These are phyloP conservation scores for Sporothrix mexicana DNA, from an alignment of 2,329 filamentous ascomycete species.

Conservation along the genomic window DNA sequence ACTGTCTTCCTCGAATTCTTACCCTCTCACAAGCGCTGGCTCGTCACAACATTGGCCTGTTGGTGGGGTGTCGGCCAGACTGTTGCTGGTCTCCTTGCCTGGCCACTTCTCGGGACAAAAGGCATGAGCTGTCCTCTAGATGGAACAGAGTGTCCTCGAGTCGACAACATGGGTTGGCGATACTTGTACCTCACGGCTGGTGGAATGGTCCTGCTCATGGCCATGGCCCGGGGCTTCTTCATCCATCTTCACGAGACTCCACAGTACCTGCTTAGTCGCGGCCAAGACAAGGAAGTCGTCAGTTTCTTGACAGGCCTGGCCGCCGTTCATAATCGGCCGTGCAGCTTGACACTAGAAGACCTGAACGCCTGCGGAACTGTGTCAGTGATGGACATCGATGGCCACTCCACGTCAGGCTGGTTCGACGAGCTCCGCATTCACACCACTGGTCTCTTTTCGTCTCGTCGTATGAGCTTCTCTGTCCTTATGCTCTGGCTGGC, in stretches of 20 bases:
- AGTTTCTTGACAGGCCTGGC: not conserved
- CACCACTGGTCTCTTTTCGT: not conserved
- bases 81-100: not conserved
- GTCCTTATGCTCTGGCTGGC: not conserved
- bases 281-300: not conserved
- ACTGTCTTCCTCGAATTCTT: not conserved
- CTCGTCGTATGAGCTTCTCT: not conserved
- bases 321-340: not conserved
- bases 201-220: not conserved
- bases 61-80: slow-evolving; percentile 4
- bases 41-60: not conserved
- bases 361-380: not conserved
- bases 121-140: not conserved
- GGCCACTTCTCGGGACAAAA: not conserved
- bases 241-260: slow-evolving; percentile 2
- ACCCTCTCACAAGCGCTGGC: not conserved
- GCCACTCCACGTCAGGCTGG: not conserved
- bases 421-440: not conserved
- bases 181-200: not conserved
- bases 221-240: not conserved
- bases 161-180: not conserved
- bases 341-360: not conserved
- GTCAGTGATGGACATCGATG: too few relatives aligned
- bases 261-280: not conserved
- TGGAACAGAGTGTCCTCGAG: not conserved